Percentiles rank a stretch among this genome's conserved stretches.
phyloP scores from a whole-genome alignment of 768 basidiomycete genomes.

The Lenzites betulinus region DNA sequence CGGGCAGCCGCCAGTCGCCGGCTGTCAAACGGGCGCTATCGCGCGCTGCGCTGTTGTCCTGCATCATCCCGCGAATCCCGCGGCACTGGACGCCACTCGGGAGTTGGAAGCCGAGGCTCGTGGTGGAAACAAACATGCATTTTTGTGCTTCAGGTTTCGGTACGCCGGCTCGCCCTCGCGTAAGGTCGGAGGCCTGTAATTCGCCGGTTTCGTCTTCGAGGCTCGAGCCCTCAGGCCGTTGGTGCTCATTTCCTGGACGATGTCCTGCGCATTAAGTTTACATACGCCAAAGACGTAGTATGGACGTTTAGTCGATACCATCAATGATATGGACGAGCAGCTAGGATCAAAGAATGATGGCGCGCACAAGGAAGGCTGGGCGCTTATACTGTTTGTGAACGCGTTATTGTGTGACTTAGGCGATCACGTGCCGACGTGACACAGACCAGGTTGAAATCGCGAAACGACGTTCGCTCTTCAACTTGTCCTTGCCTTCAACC shows the following conservation, averaged over 20 bases:
- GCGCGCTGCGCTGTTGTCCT: background rate
- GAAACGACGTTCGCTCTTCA: conserved; percentile 28
- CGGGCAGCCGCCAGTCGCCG: background rate
- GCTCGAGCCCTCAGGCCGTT: no score
- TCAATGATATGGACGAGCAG: conserved; percentile 11
- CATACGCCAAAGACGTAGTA: conserved; percentile 6
- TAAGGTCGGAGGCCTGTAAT: background rate
- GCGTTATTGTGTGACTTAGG: conserved; percentile 29
- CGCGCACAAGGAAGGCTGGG: conserved; percentile 5
- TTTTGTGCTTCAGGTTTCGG: conserved; percentile 4
- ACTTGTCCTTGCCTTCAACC: conserved; percentile 33
- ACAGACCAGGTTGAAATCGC: conserved; percentile 28
- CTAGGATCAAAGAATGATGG: conserved; percentile 24
- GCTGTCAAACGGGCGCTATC: background rate
- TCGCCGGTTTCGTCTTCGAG: background rate
- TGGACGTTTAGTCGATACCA: conserved; percentile 10
- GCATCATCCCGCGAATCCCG: conserved; percentile 7
- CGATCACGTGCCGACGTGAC: conserved; percentile 42
- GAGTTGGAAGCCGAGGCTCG: conserved; percentile 21
- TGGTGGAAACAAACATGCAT: conserved; percentile 4
- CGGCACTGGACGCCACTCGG: conserved; percentile 5
- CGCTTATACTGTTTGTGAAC: conserved; percentile 1
- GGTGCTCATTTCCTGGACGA: background rate
- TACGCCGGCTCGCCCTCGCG: background rate
- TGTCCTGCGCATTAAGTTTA: conserved; percentile 1